Base-by-base conservation (phyloP, 2,329 filamentous ascomycete species). In the Colletotrichum sp. region DNA sequence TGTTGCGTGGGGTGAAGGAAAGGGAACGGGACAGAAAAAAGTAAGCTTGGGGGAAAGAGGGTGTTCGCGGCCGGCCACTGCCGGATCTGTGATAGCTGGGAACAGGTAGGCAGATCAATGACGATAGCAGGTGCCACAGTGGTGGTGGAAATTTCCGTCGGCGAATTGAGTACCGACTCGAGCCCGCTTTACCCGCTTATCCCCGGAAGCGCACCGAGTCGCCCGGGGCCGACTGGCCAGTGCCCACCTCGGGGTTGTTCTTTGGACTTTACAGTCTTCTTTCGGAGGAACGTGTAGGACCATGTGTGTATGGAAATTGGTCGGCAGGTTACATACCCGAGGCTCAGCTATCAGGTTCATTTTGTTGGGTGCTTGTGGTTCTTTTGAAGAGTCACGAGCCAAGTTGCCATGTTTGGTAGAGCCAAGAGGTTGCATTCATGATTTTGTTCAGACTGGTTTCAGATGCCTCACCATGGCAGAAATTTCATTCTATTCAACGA, bases 171-270 rank as follows among this genome's bases (percentile, higher is more conserved):
- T 27, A 65, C 65, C 59, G 71, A 69, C 30, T n/a, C 44, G 29
- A 29, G 72, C 64, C 69, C 69, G 44, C 44, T 67, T 32, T 36
- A 64, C 68, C 69, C 69, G 72, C 73, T 73, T 76, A 73, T 73
- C 70, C 57, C 73, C 73, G 70, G 73, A 36, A 52, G 63, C 72
- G 55, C 69, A 39, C 69, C 55, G 39, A 25, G 34, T 34, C 25
- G 15, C 69, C 73, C 64, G 70, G 57, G 30, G 70, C 73, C 29
- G 73, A 67, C 59, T 34, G 44, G 57, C 39, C 52, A 49, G 63
- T 52, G 69, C 32, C 73, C 63, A 61, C 69, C 30, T 67, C 72
- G 72, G 72, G 13, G 69, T 22, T 63, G 16, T 59, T 29, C 27
- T 59, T 59, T 25, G 55, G 22, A 27, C 13, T 59, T 29, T 15